Conservation (phyloP, 2,329 filamentous ascomycete genomes). For the Arthrobotrys entomopaga region DNA sequence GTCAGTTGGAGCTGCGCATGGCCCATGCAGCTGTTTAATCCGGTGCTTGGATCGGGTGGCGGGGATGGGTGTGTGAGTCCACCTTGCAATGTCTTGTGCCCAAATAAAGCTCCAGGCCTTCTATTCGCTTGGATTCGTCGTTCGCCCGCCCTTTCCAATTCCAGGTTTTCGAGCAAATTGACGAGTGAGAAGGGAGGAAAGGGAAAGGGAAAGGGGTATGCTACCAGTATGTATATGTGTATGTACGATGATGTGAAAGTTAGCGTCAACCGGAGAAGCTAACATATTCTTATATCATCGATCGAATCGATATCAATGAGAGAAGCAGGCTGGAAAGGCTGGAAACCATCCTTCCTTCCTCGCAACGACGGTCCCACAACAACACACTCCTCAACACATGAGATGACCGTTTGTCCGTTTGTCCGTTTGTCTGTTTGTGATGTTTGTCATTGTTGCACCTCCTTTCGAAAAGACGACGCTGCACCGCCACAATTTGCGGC, state of each 20-base stretch:
- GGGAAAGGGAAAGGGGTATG: too few relatives aligned
- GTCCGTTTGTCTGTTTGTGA: too few relatives aligned
- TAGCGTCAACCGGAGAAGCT: neutral
- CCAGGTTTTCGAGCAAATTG: slow-evolving; percentile 32
- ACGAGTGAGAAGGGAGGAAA: neutral
- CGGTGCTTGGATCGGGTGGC: neutral
- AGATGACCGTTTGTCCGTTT: too few relatives aligned
- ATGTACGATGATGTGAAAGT: slow-evolving; percentile 33
- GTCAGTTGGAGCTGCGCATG: slow-evolving; percentile 6
- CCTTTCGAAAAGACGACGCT: too few relatives aligned
- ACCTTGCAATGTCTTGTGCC: slow-evolving; percentile 17
- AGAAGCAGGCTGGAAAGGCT: too few relatives aligned
- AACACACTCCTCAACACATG: too few relatives aligned
- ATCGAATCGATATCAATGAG: too few relatives aligned
- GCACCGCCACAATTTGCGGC: too few relatives aligned
- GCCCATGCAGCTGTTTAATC: neutral
- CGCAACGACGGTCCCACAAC: too few relatives aligned
- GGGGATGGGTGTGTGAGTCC: neutral
- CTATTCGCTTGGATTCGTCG: slow-evolving; percentile 20
- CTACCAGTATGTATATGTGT: slow-evolving; percentile 11
- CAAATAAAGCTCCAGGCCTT: slow-evolving; percentile 40
- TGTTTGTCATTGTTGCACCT: too few relatives aligned
- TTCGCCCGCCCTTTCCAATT: slow-evolving; percentile 7
- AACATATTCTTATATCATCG: too few relatives aligned
- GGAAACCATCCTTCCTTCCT: too few relatives aligned